Percentiles rank a stretch among this genome's conserved stretches.
Conservation (phyloP, 306 rosid genomes). For the Lathyrus aphaca region DNA sequence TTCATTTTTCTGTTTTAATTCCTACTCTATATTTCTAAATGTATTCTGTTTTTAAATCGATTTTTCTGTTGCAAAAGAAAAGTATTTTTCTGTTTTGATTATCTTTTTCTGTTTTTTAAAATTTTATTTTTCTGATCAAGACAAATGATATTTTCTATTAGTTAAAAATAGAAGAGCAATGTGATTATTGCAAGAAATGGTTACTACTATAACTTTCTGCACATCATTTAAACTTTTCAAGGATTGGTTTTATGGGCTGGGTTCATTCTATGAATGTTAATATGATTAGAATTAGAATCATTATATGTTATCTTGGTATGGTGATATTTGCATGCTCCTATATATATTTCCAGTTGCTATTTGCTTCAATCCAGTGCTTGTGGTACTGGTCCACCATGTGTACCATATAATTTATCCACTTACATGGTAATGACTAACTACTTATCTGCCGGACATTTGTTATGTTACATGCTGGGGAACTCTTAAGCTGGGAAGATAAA, state of each 20-base stretch:
- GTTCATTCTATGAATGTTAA: neutral
- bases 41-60: no score
- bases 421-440: neutral
- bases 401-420: neutral
- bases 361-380: neutral
- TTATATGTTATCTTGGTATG: neutral
- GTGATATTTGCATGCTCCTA: slow-evolving; percentile 20
- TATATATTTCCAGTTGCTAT: neutral
- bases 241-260: neutral
- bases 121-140: no score
- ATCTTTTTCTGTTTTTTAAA: neutral
- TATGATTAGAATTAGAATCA: neutral
- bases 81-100: no score
- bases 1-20: neutral
- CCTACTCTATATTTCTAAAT: neutral
- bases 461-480: slow-evolving; percentile 1
- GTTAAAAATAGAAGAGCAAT: no score
- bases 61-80: no score
- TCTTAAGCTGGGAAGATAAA: slow-evolving; percentile 9
- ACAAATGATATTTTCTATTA: no score
- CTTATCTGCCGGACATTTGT: neutral
- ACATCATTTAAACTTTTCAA: neutral
- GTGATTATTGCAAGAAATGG: no score
- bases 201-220: no score
- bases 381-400: slow-evolving; percentile 1